Base-by-base conservation (phyloP, 176 grass and related monocot genomes). In the Ampelocalamus luodianensis region DNA sequence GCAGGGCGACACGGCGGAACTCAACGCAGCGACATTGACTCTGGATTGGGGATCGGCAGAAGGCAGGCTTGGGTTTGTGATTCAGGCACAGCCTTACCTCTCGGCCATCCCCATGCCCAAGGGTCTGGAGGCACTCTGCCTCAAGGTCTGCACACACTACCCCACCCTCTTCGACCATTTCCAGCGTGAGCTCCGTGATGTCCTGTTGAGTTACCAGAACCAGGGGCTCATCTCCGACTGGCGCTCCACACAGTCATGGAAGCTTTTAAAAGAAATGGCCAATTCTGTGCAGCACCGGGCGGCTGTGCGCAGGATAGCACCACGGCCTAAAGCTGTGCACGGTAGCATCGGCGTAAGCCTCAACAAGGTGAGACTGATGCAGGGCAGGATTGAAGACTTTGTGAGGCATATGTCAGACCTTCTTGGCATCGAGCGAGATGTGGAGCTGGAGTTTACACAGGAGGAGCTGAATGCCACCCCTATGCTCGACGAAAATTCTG, bases 121-220 rank as follows among this genome's bases (percentile, higher is more conserved):
- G 81, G 96, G 96, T 20, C 93, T 93, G 7, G 96, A 98, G 86
- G 80, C 93, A 23, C 87, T 98, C 62, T 98, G 96, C 77, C 89
- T 98, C 89, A 98, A 98, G 87, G 93, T 93, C 48, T 95, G 91
- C 77, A 93, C 93, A 16, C 96, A 98, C 88, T 93, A 95, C 58
- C 96, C 93, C 24, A 98, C 96, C 27, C 91, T 95, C 23, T 95
- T 93, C 56, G 91, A 98, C 72, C 96, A 95, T 81, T 98, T 98
- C 86, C 96, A 98, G 80, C 85, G 91, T 6, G 96, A 95, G 85
- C 93, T 98, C 73, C 88, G 91, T n/a, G 84, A 80, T 45, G 84
- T 93, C 36, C 79, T 98, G 14, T 27, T 90, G 22, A 43, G 72
- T 43, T 90, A 73, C 65, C 87, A 98, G 87, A 61, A 78, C 46